phyloP scores from a whole-genome alignment of 208 protist species.

The Trypanosoma platydactyli region DNA sequence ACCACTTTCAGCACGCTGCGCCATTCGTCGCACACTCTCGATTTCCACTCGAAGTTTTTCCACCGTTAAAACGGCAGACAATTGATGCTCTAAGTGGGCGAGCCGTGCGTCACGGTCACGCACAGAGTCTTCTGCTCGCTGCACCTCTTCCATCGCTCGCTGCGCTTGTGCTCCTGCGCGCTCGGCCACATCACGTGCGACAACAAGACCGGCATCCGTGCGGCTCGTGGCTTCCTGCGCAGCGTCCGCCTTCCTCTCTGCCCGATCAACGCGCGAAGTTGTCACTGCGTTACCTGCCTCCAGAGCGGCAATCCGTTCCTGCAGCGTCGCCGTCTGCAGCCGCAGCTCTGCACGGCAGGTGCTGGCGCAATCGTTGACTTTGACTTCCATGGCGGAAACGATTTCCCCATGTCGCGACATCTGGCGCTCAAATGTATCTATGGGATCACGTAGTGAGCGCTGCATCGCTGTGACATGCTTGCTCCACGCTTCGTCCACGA shows the following conservation, averaged over 20 bases:
- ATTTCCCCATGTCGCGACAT: conserved; percentile 33
- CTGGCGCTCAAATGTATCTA: conserved; percentile 40
- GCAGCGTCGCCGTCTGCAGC: conserved; percentile 38
- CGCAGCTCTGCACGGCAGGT: conserved; percentile 57
- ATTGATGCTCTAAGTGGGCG: conserved; percentile 53
- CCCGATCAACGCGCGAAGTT: conserved; percentile 57
- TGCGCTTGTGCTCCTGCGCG: conserved; percentile 29
- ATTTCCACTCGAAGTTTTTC: conserved; percentile 66
- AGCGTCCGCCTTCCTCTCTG: conserved; percentile 68
- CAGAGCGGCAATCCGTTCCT: conserved; percentile 67
- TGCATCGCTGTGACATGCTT: conserved; percentile 40
- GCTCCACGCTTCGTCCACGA: conserved; percentile 61
- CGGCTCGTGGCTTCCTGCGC: conserved; percentile 44
- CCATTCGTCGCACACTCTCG: conserved; percentile 57
- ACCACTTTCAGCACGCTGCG: conserved; percentile 57
- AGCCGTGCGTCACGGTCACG: conserved; percentile 66
- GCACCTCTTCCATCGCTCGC: conserved; percentile 46
- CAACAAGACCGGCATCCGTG: conserved; percentile 37
- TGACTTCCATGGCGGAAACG: conserved; percentile 44
- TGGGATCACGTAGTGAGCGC: conserved; percentile 40
- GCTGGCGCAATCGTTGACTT: conserved; percentile 48
- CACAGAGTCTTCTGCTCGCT: conserved; percentile 56
- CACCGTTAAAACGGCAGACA: conserved; percentile 47
- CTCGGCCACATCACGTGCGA: conserved; percentile 41
- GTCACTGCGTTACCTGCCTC: conserved; percentile 55